Percentiles rank a stretch among this genome's conserved stretches.
Evolutionary conservation across 2,329 filamentous ascomycete genomes (phyloP).

Genomic region (Helotiales sp.): DNA sequence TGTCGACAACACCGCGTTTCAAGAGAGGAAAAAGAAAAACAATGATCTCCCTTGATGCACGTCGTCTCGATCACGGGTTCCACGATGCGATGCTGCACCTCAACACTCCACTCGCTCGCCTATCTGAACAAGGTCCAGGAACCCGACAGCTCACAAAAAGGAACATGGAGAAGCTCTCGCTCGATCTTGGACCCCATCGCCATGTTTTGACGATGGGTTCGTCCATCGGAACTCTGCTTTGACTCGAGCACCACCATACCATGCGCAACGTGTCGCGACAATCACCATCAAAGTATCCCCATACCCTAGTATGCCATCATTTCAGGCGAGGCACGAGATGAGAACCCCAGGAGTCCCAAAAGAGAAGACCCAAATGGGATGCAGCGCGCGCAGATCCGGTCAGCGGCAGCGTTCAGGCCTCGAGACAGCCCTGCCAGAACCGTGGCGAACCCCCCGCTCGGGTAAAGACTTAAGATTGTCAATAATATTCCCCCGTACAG

Average conservation of each 20-base stretch:
- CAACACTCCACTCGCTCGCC: neutral
- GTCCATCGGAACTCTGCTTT: neutral
- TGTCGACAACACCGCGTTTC: neutral
- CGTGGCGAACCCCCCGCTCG: no score
- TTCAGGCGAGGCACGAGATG: neutral
- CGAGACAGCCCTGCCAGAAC: no score
- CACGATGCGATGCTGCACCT: neutral
- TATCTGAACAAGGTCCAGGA: neutral
- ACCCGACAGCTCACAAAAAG: conserved; percentile 3
- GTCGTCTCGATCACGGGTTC: neutral
- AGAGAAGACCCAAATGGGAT: neutral
- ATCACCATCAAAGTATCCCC: no score
- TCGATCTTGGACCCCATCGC: conserved; percentile 1
- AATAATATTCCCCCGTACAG: no score
- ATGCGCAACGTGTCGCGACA: neutral
- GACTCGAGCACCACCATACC: neutral
- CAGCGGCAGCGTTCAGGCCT: no score
- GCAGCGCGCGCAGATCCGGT: neutral
- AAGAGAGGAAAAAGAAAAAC: conserved; percentile 1
- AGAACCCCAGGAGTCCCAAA: neutral
- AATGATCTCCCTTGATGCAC: neutral
- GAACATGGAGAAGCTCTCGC: neutral
- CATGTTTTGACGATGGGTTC: neutral
- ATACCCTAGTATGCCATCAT: neutral
- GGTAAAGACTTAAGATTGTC: no score